Evolutionary conservation across 768 basidiomycete species (phyloP).

Genomic region (Tephrocybe sp.): DNA sequence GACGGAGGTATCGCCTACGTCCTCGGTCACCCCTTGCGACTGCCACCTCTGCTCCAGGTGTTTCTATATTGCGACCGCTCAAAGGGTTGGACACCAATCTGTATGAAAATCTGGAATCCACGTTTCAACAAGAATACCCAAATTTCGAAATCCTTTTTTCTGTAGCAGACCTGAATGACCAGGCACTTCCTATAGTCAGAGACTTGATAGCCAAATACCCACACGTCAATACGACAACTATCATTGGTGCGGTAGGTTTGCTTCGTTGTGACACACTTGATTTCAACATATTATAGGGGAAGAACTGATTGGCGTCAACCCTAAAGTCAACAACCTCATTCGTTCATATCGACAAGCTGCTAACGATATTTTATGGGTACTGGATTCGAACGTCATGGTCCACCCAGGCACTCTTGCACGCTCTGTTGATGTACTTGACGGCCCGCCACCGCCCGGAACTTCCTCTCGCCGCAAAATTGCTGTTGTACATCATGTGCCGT

Average conservation of each 20-base stretch:
- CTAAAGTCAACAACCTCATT: slow-evolving; percentile 96
- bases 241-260: slow-evolving; percentile 60
- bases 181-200: slow-evolving; percentile 80
- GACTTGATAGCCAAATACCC: slow-evolving; percentile 82
- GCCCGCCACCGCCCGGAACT: slow-evolving; percentile 34
- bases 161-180: slow-evolving; percentile 86
- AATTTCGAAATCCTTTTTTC: slow-evolving; percentile 91
- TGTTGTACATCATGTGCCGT: slow-evolving; percentile 95
- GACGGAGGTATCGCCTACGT: slow-evolving; percentile 70
- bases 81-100: slow-evolving; percentile 95
- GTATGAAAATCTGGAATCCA: slow-evolving; percentile 94
- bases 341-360: slow-evolving; percentile 78
- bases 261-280: neutral
- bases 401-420: slow-evolving; percentile 79
- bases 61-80: slow-evolving; percentile 91
- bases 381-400: slow-evolving; percentile 92
- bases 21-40: slow-evolving; percentile 61
- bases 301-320: slow-evolving; percentile 86
- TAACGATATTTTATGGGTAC: slow-evolving; percentile 92
- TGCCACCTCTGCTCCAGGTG: slow-evolving; percentile 70
- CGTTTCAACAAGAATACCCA: slow-evolving; percentile 89
- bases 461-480: slow-evolving; percentile 52
- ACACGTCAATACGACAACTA: slow-evolving; percentile 63
- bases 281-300: slow-evolving; percentile 53
- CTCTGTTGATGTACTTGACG: slow-evolving; percentile 74